Percentiles rank a stretch among this genome's conserved stretches.
phyloP scores from a whole-genome alignment of 2,329 filamentous ascomycete genomes.

The Aspergillus texensis region DNA sequence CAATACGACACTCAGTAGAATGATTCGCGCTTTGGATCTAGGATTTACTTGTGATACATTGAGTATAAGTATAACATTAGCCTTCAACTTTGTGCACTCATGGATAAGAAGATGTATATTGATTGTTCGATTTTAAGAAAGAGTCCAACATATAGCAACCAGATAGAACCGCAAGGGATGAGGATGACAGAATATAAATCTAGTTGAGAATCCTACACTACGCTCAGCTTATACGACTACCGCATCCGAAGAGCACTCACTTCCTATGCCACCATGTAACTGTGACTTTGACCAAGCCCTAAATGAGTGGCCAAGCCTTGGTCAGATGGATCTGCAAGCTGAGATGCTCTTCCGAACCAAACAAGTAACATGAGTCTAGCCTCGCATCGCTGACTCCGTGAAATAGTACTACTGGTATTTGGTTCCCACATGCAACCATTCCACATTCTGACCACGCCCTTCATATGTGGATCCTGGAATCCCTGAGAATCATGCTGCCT shows the following conservation, averaged over 20 bases:
- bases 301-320: background rate
- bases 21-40: background rate
- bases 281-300: background rate
- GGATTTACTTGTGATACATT: background rate
- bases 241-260: background rate
- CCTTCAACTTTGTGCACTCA: background rate
- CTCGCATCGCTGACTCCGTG: too few relatives aligned
- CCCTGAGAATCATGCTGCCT: constrained; percentile 4
- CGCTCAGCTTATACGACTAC: background rate
- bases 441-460: background rate
- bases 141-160: too few relatives aligned
- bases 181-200: background rate
- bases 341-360: background rate
- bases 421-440: background rate
- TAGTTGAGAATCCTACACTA: background rate
- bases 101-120: too few relatives aligned
- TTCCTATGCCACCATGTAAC: background rate
- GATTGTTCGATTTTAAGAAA: too few relatives aligned
- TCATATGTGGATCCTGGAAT: background rate
- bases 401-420: background rate
- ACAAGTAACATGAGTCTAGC: background rate
- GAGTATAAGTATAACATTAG: background rate
- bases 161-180: background rate
- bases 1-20: background rate
- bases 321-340: background rate